Evolutionary conservation across 345 rosid genomes (phyloP).

Genomic region (Salix brachista): DNA sequence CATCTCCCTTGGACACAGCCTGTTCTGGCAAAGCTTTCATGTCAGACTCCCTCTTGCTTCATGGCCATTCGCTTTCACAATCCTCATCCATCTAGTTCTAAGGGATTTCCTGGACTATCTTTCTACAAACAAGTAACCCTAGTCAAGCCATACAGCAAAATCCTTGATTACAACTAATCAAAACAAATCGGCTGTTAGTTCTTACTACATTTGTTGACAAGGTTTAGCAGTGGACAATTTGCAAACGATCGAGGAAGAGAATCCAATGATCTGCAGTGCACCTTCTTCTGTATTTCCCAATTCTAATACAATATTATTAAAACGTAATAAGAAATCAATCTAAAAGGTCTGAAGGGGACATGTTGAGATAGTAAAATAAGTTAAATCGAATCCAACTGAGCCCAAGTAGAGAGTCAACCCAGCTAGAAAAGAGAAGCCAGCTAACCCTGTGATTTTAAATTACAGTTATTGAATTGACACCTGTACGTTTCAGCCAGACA

Average conservation of each 20-base stretch:
- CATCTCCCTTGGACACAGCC: conserved; percentile 21
- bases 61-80: not conserved
- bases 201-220: too few relatives aligned
- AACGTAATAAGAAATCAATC: too few relatives aligned
- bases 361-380: not conserved
- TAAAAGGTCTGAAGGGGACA: not conserved
- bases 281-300: too few relatives aligned
- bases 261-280: too few relatives aligned
- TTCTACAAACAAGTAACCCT: not conserved
- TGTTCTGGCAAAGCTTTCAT: conserved; percentile 1
- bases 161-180: too few relatives aligned
- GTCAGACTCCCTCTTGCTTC: not conserved
- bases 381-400: not conserved
- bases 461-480: not conserved
- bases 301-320: too few relatives aligned
- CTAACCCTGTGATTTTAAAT: not conserved
- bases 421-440: not conserved
- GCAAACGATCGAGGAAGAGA: too few relatives aligned
- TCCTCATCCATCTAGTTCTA: not conserved
- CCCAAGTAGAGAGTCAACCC: not conserved
- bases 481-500: not conserved
- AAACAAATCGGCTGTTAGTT: too few relatives aligned
- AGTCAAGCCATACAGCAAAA: too few relatives aligned
- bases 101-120: not conserved
- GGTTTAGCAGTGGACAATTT: too few relatives aligned